Conservation (phyloP, 1,284 basidiomycete species). For the Rhodotorula sp. region DNA sequence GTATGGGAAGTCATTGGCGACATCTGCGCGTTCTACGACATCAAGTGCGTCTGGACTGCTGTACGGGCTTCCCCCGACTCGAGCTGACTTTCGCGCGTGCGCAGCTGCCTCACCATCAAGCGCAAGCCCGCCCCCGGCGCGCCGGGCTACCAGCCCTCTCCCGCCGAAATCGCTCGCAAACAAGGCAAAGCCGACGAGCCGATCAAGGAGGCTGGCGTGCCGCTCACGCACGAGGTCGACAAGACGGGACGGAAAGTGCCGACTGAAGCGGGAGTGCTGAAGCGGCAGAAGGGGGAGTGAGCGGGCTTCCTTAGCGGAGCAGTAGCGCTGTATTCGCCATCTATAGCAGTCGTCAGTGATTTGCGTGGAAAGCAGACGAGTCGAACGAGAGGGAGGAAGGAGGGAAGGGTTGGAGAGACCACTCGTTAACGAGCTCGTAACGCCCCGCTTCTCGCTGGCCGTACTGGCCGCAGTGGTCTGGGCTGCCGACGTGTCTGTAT, state of each 20-base stretch:
- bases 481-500: no score
- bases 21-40: conserved; percentile 44
- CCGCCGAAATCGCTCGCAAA: conserved; percentile 15
- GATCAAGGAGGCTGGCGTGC: conserved; percentile 4
- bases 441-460: no score
- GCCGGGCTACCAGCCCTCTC: conserved; percentile 5
- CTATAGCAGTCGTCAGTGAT: no score
- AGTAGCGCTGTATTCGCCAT: no score
- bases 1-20: conserved; percentile 42
- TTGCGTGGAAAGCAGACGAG: no score
- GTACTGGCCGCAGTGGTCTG: no score
- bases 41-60: conserved; percentile 39
- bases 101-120: conserved; percentile 42
- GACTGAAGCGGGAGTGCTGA: conserved; percentile 1
- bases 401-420: background rate
- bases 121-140: conserved; percentile 7
- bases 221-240: conserved; percentile 3
- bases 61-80: no score
- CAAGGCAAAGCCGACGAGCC: conserved; percentile 12
- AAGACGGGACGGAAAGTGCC: conserved; percentile 11
- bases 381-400: no score
- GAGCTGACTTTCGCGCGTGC: background rate
- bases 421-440: no score
- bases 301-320: background rate
- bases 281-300: conserved; percentile 6